Percentiles rank a stretch among this genome's conserved stretches.
Evolutionary conservation across 164 flowering plant species (phyloP).

Genomic region (Cinnamomum micranthum): DNA sequence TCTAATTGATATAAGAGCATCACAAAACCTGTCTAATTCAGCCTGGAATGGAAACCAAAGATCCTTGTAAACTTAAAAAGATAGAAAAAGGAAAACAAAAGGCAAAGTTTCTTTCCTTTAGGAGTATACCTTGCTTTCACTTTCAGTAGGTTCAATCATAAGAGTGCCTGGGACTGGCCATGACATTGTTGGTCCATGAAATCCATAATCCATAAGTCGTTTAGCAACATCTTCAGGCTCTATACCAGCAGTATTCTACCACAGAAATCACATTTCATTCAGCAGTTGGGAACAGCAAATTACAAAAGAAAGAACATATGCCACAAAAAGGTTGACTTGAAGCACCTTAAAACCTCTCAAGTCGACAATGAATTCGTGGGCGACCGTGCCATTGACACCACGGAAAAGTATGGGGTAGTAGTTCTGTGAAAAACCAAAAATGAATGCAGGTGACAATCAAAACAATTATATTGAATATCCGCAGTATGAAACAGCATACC

Average conservation of each 20-base stretch:
- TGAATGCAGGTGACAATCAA: neutral
- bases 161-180: slow-evolving; percentile 99
- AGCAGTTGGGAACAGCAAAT: neutral
- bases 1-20: slow-evolving; percentile 90
- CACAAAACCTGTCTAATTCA: slow-evolving; percentile 94
- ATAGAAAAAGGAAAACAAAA: neutral
- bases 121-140: slow-evolving; percentile 88
- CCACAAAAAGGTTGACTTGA: neutral
- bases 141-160: slow-evolving; percentile 98
- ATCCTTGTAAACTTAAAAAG: neutral
- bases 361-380: slow-evolving; percentile 94
- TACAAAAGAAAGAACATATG: neutral
- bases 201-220: slow-evolving; percentile 96
- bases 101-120: neutral
- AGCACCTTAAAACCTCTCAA: slow-evolving; percentile 92
- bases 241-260: slow-evolving; percentile 86
- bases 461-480: no score
- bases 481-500: neutral
- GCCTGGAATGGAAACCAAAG: slow-evolving; percentile 48
- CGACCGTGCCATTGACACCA: slow-evolving; percentile 95
- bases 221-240: slow-evolving; percentile 99
- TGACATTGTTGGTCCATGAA: slow-evolving; percentile 98
- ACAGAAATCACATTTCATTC: neutral
- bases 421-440: slow-evolving; percentile 41
- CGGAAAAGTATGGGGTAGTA: slow-evolving; percentile 94